Conservation (phyloP, 2,329 filamentous ascomycete species). For the Endoconidiophora laricicola region DNA sequence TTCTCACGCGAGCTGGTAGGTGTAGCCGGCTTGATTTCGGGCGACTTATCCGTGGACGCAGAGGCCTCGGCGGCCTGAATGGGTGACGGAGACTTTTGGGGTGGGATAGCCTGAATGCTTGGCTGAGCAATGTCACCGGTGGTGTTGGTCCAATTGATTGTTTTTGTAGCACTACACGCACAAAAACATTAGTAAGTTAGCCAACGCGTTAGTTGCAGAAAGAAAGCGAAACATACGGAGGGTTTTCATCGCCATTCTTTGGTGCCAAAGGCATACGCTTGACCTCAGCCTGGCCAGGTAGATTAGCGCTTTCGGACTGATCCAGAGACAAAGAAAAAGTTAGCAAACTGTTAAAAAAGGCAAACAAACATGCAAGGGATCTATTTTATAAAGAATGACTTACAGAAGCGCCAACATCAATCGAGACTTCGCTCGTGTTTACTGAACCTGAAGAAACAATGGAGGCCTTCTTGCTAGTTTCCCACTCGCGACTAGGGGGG, state of each 20-base stretch:
- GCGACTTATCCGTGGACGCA: slow-evolving; percentile 5
- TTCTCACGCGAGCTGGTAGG: slow-evolving; percentile 7
- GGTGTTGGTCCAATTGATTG: slow-evolving; percentile 4
- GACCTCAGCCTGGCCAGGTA: slow-evolving; percentile 5
- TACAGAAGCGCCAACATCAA: slow-evolving; percentile 7
- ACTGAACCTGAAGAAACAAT: slow-evolving; percentile 4
- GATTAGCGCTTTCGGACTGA: slow-evolving; percentile 3
- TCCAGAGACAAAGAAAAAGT: background rate
- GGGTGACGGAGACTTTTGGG: slow-evolving; percentile 9
- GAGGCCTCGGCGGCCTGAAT: slow-evolving; percentile 4
- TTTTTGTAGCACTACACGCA: slow-evolving; percentile 6
- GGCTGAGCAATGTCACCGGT: background rate
- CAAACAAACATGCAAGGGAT: background rate
- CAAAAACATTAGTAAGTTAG: background rate
- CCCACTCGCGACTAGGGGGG: slow-evolving; percentile 6
- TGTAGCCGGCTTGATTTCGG: slow-evolving; percentile 10
- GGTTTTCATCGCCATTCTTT: slow-evolving; percentile 5
- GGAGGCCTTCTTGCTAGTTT: slow-evolving; percentile 4
- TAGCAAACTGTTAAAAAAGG: background rate
- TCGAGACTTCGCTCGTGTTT: slow-evolving; percentile 8
- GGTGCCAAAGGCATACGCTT: slow-evolving; percentile 7
- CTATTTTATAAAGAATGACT: background rate
- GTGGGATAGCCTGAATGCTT: background rate
- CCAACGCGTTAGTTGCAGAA: background rate
- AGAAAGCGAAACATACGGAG: slow-evolving; percentile 1